Evolutionary conservation across 1,284 basidiomycete species (phyloP), one percentile per base, ranked within the genome.

Genomic region (Rhodotorula sp.): DNA sequence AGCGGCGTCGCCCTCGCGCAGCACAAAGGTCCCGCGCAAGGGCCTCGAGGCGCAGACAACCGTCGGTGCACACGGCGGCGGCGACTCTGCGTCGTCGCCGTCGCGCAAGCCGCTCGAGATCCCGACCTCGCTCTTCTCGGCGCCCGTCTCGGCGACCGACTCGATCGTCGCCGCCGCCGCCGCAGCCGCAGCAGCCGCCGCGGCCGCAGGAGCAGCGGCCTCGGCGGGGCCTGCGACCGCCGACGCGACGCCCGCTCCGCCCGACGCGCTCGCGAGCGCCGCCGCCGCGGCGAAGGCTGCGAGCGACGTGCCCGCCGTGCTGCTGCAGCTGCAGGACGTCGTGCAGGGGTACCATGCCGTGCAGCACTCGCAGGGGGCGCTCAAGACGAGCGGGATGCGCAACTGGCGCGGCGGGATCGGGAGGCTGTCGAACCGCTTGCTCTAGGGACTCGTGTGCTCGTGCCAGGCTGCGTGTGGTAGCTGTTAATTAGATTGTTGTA

Each of bases 261-360:
- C 34, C 42, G 55, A 34, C 68, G 16, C 19, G 41, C 17, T 41
- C 55, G 25, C 34, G 34, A 42, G 34, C 55, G 55, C 41, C 34
- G 55, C 25, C 0, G 42, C 46, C 19, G 52, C 44, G 21, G 58
- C 48, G n/a, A 41, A 63, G 56, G 74, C 52, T 19, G 73, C 55
- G 44, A 62, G 91, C 2, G 60, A 23, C 8, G 34, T 14, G 27
- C 44, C 27, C 34, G 27, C 13, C 1, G 4, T 61, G 14, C n/a
- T 52, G 0, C 82, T 95, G 58, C 84, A 87, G 53, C 90, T 91
- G 0, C 89, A 91, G 66, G 92, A 95, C 79, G 92, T 95, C 21
- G 89, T 92, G 76, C 91, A 93, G 79, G 93, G 93, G 0, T 95
- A 93, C 80, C 84, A 90, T 1, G 84, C 91, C 72, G 93, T 94